A percentile compares a stretch with the other conserved stretches of the same genome.
These are phyloP conservation scores for Corynascus novoguineensis DNA, from an alignment of 495 filamentous ascomycete genomes.

Conservation along the genomic window DNA sequence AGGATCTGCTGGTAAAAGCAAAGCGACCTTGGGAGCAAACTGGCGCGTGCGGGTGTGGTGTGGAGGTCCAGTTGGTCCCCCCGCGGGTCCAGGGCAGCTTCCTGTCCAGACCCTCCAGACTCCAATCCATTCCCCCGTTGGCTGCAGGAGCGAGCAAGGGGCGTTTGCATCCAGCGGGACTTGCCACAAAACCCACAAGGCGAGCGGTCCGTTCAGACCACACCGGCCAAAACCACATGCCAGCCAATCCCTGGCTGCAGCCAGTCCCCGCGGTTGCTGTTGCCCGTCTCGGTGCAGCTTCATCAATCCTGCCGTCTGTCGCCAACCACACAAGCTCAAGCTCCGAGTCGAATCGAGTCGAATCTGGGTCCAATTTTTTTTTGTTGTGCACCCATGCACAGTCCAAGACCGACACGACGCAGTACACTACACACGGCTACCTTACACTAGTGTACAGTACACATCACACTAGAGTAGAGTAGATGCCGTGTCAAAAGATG, in stretches of 20 bases:
- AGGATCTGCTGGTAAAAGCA: slow-evolving; percentile 5
- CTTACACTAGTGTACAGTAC: too few species aligned
- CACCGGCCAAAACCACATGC: background rate
- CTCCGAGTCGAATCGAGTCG: background rate
- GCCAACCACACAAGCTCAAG: slow-evolving; percentile 1
- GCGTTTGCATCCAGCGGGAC: slow-evolving; percentile 6
- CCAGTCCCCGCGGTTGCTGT: slow-evolving; percentile 5
- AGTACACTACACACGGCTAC: too few species aligned
- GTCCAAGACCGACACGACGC: too few species aligned
- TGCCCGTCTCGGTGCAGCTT: background rate
- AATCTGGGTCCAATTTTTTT: background rate
- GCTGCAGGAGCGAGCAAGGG: slow-evolving; percentile 5
- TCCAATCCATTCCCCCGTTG: background rate
- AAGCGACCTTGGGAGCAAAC: background rate
- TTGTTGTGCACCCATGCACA: slow-evolving; percentile 5
- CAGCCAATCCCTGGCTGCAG: background rate
- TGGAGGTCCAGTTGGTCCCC: background rate
- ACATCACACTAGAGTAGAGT: too few species aligned
- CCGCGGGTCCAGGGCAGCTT: background rate
- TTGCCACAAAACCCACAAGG: slow-evolving; percentile 25
- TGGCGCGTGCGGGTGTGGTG: background rate
- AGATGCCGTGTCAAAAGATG: background rate
- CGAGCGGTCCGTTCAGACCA: slow-evolving; percentile 19
- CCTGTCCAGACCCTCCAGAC: background rate
- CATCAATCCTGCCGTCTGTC: background rate